Evolutionary conservation across 345 rosid species (phyloP), one percentile per base, ranked within the genome.

Genomic region (Adansonia digitata): DNA sequence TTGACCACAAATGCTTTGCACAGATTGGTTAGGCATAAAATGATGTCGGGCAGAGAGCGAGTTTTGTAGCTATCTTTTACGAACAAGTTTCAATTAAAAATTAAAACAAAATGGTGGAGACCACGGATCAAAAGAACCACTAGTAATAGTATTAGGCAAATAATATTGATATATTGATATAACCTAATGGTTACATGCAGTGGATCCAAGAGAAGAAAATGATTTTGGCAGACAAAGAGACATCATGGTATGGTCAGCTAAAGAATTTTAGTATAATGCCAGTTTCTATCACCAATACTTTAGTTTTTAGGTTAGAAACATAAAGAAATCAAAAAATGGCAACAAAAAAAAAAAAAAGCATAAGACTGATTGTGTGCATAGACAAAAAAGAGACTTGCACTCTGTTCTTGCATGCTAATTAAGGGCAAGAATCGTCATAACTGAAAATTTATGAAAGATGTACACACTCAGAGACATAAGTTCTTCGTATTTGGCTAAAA

Each of bases 61-160:
- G n/a, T 18, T 43, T 45, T 73, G 76, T 67, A 68, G 62, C 45
- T 26, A 42, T 37, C 71, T 72, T 74, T 63, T 11, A 14, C 51
- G 63, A 37, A 26, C 45, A 34, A 56, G 31, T 31, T 27, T 31
- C 9, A 43, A 39, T 77, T 74, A 55, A 46, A 64, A 60, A 64
- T n/a, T 3, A 31, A 29, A 63, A 26, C 35, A 70, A 1, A 74
- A 42, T 55, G 79, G 39, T 34, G 55, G 82, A 77, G 81, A 75
- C 83, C 80, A 81, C 82, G 29, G 24, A 62, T 74, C 72, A 81
- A 67, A 64, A 73, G 74, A 20, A 9, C 45, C 51, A 53, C 75
- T 45, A 62, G 59, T 57, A 43, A 73, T 59, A 17, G 56, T 60
- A 14, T 40, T 40, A 31, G 12, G 45, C 73, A 59, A 56, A 26